Evolutionary conservation across 306 rosid genomes (phyloP).

Genomic region (Canavalia ensiformis): DNA sequence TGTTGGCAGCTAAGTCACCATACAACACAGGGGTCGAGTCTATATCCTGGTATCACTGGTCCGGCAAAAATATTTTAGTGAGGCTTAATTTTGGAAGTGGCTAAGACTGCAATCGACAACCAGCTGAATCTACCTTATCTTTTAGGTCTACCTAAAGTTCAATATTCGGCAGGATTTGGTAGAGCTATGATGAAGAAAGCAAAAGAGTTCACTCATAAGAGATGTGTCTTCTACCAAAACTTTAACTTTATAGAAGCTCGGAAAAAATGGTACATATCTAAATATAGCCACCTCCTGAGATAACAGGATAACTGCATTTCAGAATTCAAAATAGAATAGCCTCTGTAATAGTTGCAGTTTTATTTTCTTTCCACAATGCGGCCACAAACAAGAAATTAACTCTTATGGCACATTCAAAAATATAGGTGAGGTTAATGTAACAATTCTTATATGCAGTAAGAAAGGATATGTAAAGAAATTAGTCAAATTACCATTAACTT

Average conservation of each 20-base stretch:
- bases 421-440: not conserved
- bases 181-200: slow-evolving; percentile 20
- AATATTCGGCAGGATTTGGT: slow-evolving; percentile 10
- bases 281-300: not conserved
- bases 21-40: slow-evolving; percentile 15
- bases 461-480: slow-evolving; percentile 23
- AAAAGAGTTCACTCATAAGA: not conserved
- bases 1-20: slow-evolving; percentile 1
- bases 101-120: slow-evolving; percentile 15
- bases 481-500: slow-evolving; percentile 52
- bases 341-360: not conserved
- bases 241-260: not conserved
- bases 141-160: not conserved
- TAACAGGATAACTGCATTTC: slow-evolving; percentile 23
- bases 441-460: not conserved
- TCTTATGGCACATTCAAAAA: slow-evolving; percentile 12
- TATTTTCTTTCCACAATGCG: slow-evolving; percentile 11
- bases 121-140: not conserved
- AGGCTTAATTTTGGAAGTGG: slow-evolving; percentile 23
- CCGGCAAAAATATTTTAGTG: not conserved
- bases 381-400: not conserved
- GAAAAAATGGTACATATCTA: not conserved
- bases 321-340: slow-evolving; percentile 24
- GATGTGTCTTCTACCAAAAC: slow-evolving; percentile 20
- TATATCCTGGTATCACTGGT: not conserved